Conservation (phyloP, 2,329 filamentous ascomycete genomes). For the Diaporthe sp. region DNA sequence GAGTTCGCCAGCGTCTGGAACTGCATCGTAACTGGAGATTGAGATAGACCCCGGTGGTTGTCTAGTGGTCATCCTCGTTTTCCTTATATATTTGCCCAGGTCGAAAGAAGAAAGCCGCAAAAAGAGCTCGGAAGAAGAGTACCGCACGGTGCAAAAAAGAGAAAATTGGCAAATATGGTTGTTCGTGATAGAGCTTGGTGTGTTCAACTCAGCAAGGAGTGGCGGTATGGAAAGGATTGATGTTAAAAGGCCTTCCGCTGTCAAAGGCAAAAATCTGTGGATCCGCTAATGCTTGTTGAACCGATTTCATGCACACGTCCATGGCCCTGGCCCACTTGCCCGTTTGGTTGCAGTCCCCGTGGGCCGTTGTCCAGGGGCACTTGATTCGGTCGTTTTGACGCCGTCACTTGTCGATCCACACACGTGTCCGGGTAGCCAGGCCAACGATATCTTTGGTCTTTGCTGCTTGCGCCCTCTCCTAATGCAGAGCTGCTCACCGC, state of each 20-base stretch:
- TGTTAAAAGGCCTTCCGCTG: background rate
- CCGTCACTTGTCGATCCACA: conserved; percentile 29
- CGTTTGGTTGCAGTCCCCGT: conserved; percentile 7
- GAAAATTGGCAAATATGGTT: background rate
- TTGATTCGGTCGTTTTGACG: conserved; percentile 30
- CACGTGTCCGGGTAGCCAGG: background rate
- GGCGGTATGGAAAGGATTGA: background rate
- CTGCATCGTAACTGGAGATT: background rate
- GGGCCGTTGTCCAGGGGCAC: background rate
- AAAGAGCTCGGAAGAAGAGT: background rate
- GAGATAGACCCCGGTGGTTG: background rate
- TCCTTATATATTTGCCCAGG: too few relatives aligned
- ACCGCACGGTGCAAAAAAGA: background rate
- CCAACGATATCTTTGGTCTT: background rate
- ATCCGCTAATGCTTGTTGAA: background rate
- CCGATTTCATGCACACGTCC: background rate
- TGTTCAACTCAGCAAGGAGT: background rate
- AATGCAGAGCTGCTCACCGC: conserved; percentile 9
- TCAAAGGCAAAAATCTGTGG: background rate
- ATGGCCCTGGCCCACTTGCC: conserved; percentile 15
- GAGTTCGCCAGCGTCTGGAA: background rate
- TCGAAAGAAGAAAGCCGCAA: background rate
- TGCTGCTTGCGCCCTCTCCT: background rate
- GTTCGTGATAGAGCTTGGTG: background rate
- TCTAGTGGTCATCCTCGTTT: conserved; percentile 1